These are phyloP conservation scores for Taxillus chinensis DNA, from an alignment of 164 flowering plant genomes.

Conservation along the genomic window DNA sequence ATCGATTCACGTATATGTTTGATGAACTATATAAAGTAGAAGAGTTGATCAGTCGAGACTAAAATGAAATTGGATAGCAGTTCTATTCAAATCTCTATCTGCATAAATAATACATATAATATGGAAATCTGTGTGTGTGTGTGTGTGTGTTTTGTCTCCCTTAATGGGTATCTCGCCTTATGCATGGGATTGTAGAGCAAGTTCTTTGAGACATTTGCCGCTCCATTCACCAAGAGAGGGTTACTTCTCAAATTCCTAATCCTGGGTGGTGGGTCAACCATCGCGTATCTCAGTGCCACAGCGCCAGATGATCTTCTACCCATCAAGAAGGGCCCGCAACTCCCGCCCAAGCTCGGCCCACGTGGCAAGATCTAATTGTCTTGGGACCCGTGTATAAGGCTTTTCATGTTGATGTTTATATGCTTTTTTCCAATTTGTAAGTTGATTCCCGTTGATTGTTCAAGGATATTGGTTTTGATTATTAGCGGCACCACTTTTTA, in stretches of 20 bases:
- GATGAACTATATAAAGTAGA: too few species aligned
- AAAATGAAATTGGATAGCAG: too few species aligned
- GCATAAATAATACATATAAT: too few species aligned
- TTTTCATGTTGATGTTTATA: slow-evolving; percentile 12
- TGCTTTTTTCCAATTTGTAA: slow-evolving; percentile 18
- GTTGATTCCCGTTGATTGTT: not conserved
- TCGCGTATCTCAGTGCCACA: slow-evolving; percentile 72
- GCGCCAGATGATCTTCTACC: slow-evolving; percentile 72
- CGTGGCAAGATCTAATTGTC: slow-evolving; percentile 72
- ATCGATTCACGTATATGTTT: too few species aligned
- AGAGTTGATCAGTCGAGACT: too few species aligned
- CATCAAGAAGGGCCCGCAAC: slow-evolving; percentile 92
- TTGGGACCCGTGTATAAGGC: not conserved
- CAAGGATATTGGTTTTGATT: too few species aligned
- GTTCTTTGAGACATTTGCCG: slow-evolving; percentile 98
- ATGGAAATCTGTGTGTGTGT: too few species aligned
- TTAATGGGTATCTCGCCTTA: too few species aligned
- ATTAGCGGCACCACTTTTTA: too few species aligned
- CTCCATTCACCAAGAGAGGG: slow-evolving; percentile 96
- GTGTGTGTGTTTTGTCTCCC: too few species aligned
- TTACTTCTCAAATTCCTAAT: slow-evolving; percentile 87
- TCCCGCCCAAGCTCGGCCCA: slow-evolving; percentile 85
- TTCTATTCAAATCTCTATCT: too few species aligned
- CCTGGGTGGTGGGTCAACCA: slow-evolving; percentile 78
- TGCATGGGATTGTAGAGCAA: slow-evolving; percentile 61